Base-by-base conservation (phyloP, 305 asterid genomes). In the Plantago coronopus region DNA sequence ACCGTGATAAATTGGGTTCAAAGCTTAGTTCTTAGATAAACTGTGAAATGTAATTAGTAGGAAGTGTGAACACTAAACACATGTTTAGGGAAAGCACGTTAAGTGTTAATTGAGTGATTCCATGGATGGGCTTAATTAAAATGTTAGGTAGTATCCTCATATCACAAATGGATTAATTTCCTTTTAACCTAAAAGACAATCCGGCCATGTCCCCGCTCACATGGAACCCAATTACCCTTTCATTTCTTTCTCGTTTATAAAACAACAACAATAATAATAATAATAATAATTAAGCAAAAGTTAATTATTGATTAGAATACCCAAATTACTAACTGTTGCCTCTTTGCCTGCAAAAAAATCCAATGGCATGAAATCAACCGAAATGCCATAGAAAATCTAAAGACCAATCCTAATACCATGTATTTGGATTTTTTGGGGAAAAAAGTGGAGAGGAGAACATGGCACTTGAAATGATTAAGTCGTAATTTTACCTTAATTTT, bases 151-250 rank as follows among this genome's bases (percentile, higher is more conserved):
- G 59, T 71, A 61, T 5, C 4, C 16, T 11, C 11, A n/a, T n/a
- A n/a, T n/a, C n/a, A n/a, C n/a, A n/a, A n/a, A 57, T 12, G 13
- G 61, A 70, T 51, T 51, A 43, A 1, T 70, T 49, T 18, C 12
- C 11, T 64, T 62, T 40, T 61, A 17, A 54, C 68, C 70, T 50
- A 70, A 77, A 76, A 77, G 82, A 77, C 71, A 64, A 70, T 70
- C 68, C 34, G 25, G 53, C 47, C 64, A 65, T 62, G 74, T 59
- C 69, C 46, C 65, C 69, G 57, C 73, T 73, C 81, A 79, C 84
- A 79, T 79, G 84, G 65, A 60, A 61, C 78, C 83, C 83, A 78
- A 78, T 78, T 74, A 25, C 34, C 55, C 63, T 69, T 69, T 54
- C 48, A 61, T 55, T 46, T 29, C 38, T 69, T 72, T 64, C n/a